Conservation (phyloP, 257 asterid genomes). For the Scutellaria galericulata region DNA sequence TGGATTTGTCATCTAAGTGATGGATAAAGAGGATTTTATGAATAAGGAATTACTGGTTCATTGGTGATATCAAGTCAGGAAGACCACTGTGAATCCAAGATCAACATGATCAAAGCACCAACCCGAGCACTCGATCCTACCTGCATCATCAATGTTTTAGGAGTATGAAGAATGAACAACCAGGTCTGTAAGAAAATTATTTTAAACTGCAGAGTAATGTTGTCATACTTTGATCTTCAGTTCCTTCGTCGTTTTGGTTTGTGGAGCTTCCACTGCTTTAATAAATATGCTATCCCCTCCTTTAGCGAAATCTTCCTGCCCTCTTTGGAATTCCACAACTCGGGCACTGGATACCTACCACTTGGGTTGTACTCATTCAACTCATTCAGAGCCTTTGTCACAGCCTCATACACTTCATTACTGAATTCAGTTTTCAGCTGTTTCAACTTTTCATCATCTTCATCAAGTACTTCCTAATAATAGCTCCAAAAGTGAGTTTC, state of each 20-base stretch:
- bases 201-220: neutral
- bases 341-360: slow-evolving; percentile 63
- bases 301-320: slow-evolving; percentile 45
- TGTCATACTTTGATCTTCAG: slow-evolving; percentile 30
- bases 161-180: neutral
- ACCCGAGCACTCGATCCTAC: slow-evolving; percentile 2
- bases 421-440: slow-evolving; percentile 48
- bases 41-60: neutral
- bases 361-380: slow-evolving; percentile 65
- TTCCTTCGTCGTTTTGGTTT: slow-evolving; percentile 40
- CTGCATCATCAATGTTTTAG: slow-evolving; percentile 13
- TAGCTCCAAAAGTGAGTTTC: neutral
- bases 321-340: slow-evolving; percentile 53
- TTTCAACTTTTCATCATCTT: slow-evolving; percentile 56
- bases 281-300: slow-evolving; percentile 49
- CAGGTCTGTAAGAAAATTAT: neutral
- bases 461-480: slow-evolving; percentile 57
- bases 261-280: slow-evolving; percentile 55
- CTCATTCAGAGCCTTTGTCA: slow-evolving; percentile 53
- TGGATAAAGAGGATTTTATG: neutral
- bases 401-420: slow-evolving; percentile 44
- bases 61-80: slow-evolving; percentile 7
- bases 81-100: slow-evolving; percentile 4
- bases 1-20: neutral
- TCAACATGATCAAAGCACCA: neutral